Percentiles rank a stretch among this genome's conserved stretches.
Evolutionary conservation across 768 basidiomycete species (phyloP).

Genomic region (Auriscalpium vulgare): DNA sequence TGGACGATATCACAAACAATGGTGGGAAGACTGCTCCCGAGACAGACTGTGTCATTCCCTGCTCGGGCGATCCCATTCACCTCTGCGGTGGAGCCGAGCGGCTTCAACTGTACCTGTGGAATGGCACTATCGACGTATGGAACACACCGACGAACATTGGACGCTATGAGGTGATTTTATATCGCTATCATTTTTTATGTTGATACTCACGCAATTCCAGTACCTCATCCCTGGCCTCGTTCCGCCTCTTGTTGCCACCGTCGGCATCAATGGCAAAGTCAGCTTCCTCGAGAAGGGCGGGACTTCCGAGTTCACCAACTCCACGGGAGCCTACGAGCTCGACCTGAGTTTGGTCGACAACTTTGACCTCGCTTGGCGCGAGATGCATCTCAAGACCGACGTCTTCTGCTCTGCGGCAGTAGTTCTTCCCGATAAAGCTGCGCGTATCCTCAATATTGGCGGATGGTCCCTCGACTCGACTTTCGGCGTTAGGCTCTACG

Average conservation of each 20-base stretch:
- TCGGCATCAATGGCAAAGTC: conserved; percentile 78
- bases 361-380: conserved; percentile 51
- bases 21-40: conserved; percentile 26
- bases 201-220: conserved; percentile 16
- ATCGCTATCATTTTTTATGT: not conserved
- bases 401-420: conserved; percentile 75
- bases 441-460: conserved; percentile 56
- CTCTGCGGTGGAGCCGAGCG: conserved; percentile 55
- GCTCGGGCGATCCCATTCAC: conserved; percentile 64
- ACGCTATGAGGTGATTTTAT: conserved; percentile 52
- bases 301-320: conserved; percentile 52
- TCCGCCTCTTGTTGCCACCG: conserved; percentile 65
- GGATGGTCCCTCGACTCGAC: conserved; percentile 70
- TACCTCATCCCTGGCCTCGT: conserved; percentile 50
- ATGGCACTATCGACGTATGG: conserved; percentile 46
- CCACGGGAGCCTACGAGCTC: conserved; percentile 75
- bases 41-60: conserved; percentile 39
- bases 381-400: conserved; percentile 69
- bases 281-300: conserved; percentile 71
- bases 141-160: conserved; percentile 57
- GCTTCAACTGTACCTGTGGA: conserved; percentile 31
- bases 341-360: conserved; percentile 49
- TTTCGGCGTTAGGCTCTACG: conserved; percentile 65
- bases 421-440: conserved; percentile 68
- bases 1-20: conserved; percentile 37